phyloP scores from a whole-genome alignment of 352 stramenopile species.

The Elongisporangium undulatum region DNA sequence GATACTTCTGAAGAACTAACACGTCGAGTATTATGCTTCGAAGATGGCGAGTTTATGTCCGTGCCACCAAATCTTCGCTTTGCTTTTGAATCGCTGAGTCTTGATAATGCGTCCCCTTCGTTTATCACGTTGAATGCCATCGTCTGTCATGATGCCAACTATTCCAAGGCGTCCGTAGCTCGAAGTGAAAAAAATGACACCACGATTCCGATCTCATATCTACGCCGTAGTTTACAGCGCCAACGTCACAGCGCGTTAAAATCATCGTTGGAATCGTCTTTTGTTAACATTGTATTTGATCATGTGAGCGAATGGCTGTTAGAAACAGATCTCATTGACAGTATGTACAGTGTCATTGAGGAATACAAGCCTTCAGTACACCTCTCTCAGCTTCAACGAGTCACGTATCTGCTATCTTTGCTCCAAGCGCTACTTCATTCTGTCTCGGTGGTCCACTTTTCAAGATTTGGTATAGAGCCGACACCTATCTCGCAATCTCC shows the following conservation, averaged over 20 bases:
- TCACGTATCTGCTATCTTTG: constrained; percentile 35
- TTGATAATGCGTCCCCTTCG: constrained; percentile 27
- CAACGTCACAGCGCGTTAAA: neutral
- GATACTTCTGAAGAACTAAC: neutral
- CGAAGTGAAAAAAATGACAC: neutral
- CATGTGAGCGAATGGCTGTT: neutral
- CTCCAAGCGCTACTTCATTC: constrained; percentile 33
- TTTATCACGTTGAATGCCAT: constrained; percentile 26
- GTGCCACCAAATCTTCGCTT: constrained; percentile 59
- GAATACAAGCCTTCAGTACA: neutral
- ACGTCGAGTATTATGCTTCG: constrained; percentile 16
- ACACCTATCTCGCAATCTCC: neutral
- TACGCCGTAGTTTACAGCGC: constrained; percentile 12
- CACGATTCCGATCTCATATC: constrained; percentile 13
- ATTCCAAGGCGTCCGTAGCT: neutral
- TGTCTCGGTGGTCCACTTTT: neutral
- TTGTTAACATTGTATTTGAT: neutral
- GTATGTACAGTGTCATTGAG: constrained; percentile 1
- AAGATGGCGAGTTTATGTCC: constrained; percentile 51
- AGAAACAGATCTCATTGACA: neutral
- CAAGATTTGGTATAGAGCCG: too few species aligned
- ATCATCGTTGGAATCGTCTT: neutral
- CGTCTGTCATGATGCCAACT: constrained; percentile 11
- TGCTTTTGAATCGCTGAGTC: constrained; percentile 45
- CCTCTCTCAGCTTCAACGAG: constrained; percentile 25